phyloP scores from a whole-genome alignment of 2,329 filamentous ascomycete genomes.

The Aspergillus fructus region DNA sequence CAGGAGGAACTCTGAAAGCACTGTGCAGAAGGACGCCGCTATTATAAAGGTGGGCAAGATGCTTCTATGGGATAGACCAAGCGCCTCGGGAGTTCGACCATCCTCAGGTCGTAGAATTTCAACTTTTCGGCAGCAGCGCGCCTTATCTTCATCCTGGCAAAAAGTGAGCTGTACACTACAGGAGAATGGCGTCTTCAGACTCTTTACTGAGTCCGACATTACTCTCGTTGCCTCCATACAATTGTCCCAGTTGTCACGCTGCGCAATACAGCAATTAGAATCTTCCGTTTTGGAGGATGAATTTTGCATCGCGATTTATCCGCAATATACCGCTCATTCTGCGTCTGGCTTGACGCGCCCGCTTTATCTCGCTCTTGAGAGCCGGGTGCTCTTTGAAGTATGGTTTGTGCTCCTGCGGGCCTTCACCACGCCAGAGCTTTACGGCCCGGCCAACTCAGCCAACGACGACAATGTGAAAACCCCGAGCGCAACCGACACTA shows the following conservation, averaged over 20 bases:
- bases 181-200: constrained; percentile 90
- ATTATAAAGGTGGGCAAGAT: constrained; percentile 96
- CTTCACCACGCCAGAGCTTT: constrained; percentile 89
- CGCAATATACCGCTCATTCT: constrained; percentile 78
- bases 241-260: constrained; percentile 82
- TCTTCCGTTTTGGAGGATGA: constrained; percentile 88
- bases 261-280: constrained; percentile 86
- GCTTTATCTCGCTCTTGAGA: constrained; percentile 84
- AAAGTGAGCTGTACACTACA: constrained; percentile 89
- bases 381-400: constrained; percentile 87
- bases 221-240: constrained; percentile 79
- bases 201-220: constrained; percentile 82
- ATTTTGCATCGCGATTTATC: constrained; percentile 92
- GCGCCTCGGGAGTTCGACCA: constrained; percentile 37
- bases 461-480: constrained; percentile 45
- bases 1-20: constrained; percentile 47
- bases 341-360: constrained; percentile 78
- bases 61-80: constrained; percentile 83
- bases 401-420: constrained; percentile 92
- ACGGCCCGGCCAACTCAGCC: constrained; percentile 58
- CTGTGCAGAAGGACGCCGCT: constrained; percentile 65
- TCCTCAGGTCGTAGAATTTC: constrained; percentile 46
- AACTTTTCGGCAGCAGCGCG: constrained; percentile 56
- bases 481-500: constrained; percentile 27
- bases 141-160: constrained; percentile 70